Conservation (phyloP, 1,139 yeast species). For the Torulaspora globosa region DNA sequence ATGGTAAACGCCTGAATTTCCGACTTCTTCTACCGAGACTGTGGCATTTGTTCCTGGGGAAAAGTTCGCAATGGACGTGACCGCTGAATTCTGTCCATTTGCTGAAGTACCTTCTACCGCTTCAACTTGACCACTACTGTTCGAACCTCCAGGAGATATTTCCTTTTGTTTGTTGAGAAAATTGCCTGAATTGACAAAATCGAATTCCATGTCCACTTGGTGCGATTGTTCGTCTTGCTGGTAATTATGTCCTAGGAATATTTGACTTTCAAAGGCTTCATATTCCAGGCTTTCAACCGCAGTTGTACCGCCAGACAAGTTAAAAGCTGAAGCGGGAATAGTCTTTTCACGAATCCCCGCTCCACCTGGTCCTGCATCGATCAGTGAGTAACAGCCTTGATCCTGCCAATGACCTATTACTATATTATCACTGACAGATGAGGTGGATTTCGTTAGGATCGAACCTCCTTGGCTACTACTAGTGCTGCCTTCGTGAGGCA, state of each 20-base stretch:
- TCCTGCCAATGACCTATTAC: constrained; percentile 15
- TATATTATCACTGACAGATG: constrained; percentile 19
- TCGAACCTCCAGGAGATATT: neutral
- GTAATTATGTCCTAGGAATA: neutral
- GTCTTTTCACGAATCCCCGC: constrained; percentile 2
- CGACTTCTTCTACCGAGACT: constrained; percentile 9
- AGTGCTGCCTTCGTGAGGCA: constrained; percentile 23
- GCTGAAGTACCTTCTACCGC: constrained; percentile 3
- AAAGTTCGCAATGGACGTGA: constrained; percentile 11
- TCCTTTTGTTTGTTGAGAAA: constrained; percentile 17
- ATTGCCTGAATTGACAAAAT: constrained; percentile 25
- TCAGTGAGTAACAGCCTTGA: constrained; percentile 13
- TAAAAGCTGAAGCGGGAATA: neutral
- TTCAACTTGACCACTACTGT: neutral
- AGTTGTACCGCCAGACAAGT: neutral
- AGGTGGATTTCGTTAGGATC: constrained; percentile 25
- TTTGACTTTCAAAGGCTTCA: neutral
- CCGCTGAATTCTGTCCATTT: constrained; percentile 9
- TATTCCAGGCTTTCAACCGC: neutral
- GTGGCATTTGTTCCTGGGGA: constrained; percentile 15
- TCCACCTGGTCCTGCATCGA: constrained; percentile 14
- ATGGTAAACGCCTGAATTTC: constrained; percentile 3
- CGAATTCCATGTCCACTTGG: constrained; percentile 23
- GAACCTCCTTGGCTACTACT: constrained; percentile 30
- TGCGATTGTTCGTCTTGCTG: neutral